Conservation (phyloP, 495 filamentous ascomycete species). For the Penicillium mononematosum region DNA sequence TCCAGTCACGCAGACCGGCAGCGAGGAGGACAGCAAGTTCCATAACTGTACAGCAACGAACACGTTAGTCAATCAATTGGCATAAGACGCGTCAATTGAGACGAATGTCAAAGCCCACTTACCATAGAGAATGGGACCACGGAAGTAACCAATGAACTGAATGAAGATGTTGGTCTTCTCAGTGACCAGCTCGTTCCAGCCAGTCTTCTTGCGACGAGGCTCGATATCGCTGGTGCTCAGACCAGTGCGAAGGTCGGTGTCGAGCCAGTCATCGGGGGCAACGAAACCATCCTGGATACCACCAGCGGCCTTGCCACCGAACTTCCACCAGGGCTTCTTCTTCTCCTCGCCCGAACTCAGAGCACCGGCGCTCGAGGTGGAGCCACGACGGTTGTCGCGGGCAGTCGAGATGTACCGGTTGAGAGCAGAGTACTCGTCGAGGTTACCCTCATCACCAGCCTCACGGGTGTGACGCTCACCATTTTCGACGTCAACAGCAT, state of each 20-base stretch:
- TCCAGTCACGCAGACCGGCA: constrained; percentile 78
- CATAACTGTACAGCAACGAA: constrained; percentile 58
- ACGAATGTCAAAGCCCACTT: constrained; percentile 28
- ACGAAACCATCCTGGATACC: constrained; percentile 47
- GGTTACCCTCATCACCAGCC: constrained; percentile 32
- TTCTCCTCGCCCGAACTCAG: constrained; percentile 36
- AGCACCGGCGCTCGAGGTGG: constrained; percentile 51
- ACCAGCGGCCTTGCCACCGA: constrained; percentile 49
- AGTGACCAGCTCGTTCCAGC: constrained; percentile 72
- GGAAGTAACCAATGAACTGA: constrained; percentile 78
- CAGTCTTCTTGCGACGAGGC: constrained; percentile 61
- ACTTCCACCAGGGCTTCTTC: constrained; percentile 58
- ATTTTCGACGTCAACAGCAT: constrained; percentile 53
- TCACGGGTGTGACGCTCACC: constrained; percentile 42
- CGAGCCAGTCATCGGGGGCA: constrained; percentile 68
- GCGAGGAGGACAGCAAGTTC: constrained; percentile 78
- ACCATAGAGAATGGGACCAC: constrained; percentile 83
- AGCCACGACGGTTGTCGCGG: constrained; percentile 57
- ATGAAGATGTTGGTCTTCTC: constrained; percentile 77
- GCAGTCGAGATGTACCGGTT: constrained; percentile 68
- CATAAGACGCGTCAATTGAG: constrained; percentile 2
- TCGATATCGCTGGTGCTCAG: constrained; percentile 59
- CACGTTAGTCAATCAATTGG: constrained; percentile 6
- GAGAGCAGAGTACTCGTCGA: constrained; percentile 56
- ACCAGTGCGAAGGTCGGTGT: constrained; percentile 67